Conservation (phyloP, 345 rosid species). For the Aegle marmelos region DNA sequence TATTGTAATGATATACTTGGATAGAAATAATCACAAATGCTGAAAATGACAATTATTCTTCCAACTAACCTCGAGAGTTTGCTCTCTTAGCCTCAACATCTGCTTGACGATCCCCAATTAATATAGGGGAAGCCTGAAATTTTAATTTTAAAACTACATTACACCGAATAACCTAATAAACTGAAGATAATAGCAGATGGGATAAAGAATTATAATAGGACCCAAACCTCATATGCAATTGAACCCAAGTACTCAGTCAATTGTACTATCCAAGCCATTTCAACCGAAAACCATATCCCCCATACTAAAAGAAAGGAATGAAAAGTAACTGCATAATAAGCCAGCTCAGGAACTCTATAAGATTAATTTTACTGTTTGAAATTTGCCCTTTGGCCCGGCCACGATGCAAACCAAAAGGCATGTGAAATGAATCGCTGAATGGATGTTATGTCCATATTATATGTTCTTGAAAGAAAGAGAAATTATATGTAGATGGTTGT, state of each 20-base stretch:
- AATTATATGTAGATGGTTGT: neutral
- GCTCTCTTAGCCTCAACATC: conserved; percentile 62
- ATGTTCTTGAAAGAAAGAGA: neutral
- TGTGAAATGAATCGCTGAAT: neutral
- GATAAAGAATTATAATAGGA: neutral
- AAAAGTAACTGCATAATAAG: neutral
- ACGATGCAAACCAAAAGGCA: neutral
- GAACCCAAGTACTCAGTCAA: neutral
- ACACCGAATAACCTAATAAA: neutral
- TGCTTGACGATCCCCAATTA: conserved; percentile 43
- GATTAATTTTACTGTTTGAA: neutral
- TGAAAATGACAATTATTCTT: neutral
- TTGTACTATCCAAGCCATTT: neutral
- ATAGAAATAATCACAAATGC: neutral
- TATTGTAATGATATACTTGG: neutral
- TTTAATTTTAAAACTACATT: conserved; percentile 13
- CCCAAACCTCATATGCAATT: neutral
- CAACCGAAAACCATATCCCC: neutral
- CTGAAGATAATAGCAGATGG: neutral
- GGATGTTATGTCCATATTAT: neutral
- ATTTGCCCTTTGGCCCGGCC: neutral
- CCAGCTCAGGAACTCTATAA: neutral
- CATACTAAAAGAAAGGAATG: neutral
- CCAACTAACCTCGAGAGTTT: conserved; percentile 45
- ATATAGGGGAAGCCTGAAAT: conserved; percentile 54